Evolutionary conservation across 306 rosid genomes (phyloP).

Genomic region (cucumber (Cucumis sativus)): DNA sequence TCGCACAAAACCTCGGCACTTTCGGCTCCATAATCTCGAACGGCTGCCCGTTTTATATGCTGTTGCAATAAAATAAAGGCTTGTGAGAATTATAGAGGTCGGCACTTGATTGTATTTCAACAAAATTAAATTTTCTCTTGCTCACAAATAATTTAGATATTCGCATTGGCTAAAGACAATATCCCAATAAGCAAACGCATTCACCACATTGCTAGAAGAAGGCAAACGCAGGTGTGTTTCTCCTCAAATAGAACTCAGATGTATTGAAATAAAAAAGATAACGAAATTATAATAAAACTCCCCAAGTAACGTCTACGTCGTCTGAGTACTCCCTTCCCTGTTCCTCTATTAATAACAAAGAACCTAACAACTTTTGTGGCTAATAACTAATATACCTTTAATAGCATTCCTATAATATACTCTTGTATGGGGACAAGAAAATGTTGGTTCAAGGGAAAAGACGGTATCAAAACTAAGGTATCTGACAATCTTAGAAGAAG

Average conservation of each 20-base stretch:
- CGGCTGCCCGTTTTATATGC: constrained; percentile 76
- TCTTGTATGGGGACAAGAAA: not conserved
- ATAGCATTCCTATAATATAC: too few relatives aligned
- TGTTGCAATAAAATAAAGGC: constrained; percentile 24
- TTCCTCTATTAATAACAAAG: too few relatives aligned
- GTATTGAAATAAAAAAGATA: too few relatives aligned
- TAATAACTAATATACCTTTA: too few relatives aligned
- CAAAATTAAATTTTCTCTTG: not conserved
- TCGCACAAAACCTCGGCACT: constrained; percentile 85
- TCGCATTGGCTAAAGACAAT: not conserved
- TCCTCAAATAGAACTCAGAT: too few relatives aligned
- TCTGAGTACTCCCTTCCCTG: too few relatives aligned
- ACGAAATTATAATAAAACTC: too few relatives aligned
- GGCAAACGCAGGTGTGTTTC: not conserved
- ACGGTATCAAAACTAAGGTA: not conserved
- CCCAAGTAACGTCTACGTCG: too few relatives aligned
- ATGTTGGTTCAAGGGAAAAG: not conserved
- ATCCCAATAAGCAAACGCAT: not conserved
- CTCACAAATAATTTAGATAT: not conserved
- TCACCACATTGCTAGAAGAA: not conserved
- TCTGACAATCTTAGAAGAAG: not conserved
- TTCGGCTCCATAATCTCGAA: constrained; percentile 51
- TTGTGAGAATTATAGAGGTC: not conserved
- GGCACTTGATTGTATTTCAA: not conserved
- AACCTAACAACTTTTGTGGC: too few relatives aligned